Evolutionary conservation across 495 filamentous ascomycete genomes (phyloP), one percentile per base, ranked within the genome.

Genomic region (Daldinia concentrica): DNA sequence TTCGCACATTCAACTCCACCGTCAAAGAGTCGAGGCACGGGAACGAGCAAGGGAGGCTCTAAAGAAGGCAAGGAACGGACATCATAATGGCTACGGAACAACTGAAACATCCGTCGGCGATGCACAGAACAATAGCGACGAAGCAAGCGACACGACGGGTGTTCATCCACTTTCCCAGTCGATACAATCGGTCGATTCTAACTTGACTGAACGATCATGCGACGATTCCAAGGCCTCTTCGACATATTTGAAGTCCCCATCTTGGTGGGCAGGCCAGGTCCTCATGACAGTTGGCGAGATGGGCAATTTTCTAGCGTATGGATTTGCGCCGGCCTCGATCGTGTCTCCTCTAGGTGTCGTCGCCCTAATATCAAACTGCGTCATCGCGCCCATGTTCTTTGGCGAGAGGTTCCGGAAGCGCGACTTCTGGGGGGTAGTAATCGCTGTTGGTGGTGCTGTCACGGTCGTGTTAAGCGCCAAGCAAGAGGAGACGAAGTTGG

Each of bases 291-390:
- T 96, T n/a, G 95, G 95, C 14, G 95, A 99, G 82, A 89, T 89
- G 65, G 95, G 95, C 22, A 99, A 99, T 78, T 99, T 99, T 78
- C 85, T 99, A 61, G 95, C 95, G 4, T 99, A 99, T 77, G 95
- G 95, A 11, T 99, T 99, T 77, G 95, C 95, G n/a, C 94, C 95
- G 17, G 95, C 95, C 3, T 98, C 95, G 12, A 97, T 99, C 67
- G 95, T 99, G n/a, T 95, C 92, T 15, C 95, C 95, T 1, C 83
- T 99, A 14, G 95, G 95, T 9, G 95, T 99, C 22, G 95, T 98
- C 0, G 95, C 95, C 3, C 81, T 99, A 64, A 89, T 99, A 26
- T 97, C 94, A 52, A 99, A 99, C 79, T 98, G 95, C 76, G 86
- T 98, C 54, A 96, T 99, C 78, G 95, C 95, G 7, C 95, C 95